Conservation (phyloP, 495 filamentous ascomycete species). For the Wilcoxina mikolae region DNA sequence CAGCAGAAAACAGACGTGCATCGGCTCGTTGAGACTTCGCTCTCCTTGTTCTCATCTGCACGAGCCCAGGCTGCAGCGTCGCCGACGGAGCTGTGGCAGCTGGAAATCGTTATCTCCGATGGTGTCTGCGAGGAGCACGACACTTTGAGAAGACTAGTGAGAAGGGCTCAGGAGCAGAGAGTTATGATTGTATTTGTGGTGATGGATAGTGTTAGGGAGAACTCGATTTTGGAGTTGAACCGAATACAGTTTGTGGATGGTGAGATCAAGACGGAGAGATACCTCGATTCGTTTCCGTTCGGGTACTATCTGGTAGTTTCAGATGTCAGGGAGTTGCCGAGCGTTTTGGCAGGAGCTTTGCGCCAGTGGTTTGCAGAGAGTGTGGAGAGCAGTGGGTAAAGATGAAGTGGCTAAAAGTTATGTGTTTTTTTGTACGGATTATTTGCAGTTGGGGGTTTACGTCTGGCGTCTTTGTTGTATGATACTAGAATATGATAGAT, state of each 20-base stretch:
- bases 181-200: conserved; percentile 98
- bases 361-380: conserved; percentile 97
- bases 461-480: background rate
- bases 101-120: conserved; percentile 83
- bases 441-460: background rate
- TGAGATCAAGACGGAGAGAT: conserved; percentile 63
- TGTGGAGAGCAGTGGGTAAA: conserved; percentile 35
- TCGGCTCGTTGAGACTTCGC: conserved; percentile 57
- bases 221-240: conserved; percentile 62
- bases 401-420: background rate
- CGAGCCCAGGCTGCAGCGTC: conserved; percentile 37
- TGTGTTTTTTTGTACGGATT: too few relatives aligned
- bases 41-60: conserved; percentile 62
- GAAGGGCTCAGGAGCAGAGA: conserved; percentile 76
- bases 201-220: conserved; percentile 58
- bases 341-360: conserved; percentile 70
- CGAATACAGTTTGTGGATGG: conserved; percentile 55
- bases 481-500: too few relatives aligned
- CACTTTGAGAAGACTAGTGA: conserved; percentile 60
- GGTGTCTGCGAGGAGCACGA: conserved; percentile 84
- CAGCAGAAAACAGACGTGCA: conserved; percentile 74
- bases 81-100: conserved; percentile 81
- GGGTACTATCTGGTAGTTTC: conserved; percentile 88
- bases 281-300: conserved; percentile 92
- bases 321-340: conserved; percentile 77